Base-by-base conservation (phyloP, 129 eudicot species). In the Calendula officinalis region DNA sequence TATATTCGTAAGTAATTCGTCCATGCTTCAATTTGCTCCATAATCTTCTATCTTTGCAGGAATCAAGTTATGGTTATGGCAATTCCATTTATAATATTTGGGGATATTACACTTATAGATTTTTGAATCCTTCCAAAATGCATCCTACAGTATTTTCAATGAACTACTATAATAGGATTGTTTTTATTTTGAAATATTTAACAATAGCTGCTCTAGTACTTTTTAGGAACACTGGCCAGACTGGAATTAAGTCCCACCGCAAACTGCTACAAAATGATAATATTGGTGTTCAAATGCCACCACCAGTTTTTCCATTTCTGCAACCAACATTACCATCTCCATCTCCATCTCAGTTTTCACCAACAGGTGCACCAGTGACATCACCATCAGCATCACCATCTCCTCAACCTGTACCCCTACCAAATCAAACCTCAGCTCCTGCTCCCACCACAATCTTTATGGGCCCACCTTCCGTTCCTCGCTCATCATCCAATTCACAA, bases 1-100 rank as follows among this genome's bases (percentile, higher is more conserved):
- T 77, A 8, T 53, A 66, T 44, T 64, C 85, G 96, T 91, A 79
- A 91, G 98, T 74, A 34, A 33, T 69, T 58, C 35, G 4, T 55
- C 39, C 34, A 44, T 16, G 34, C 16, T 35, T 32, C 15, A 6
- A 15, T 3, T 46, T 22, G 30, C 30, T 22, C 30, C 30, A n/a
- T n/a, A n/a, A n/a, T n/a, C n/a, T n/a, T n/a, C n/a, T n/a, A n/a
- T n/a, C n/a, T n/a, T n/a, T n/a, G n/a, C n/a, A n/a, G n/a, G n/a
- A n/a, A n/a, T n/a, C n/a, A n/a, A n/a, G n/a, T n/a, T n/a, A n/a
- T n/a, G n/a, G 30, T 22, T 22, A 22, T 22, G 30, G 30, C 30
- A 2, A 22, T 22, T 22, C 1, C 30, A 22, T 2, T 22, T 22
- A 22, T 22, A 22, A 22, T 22, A 22, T 22, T 22, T 22, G 30